Evolutionary conservation across 306 rosid genomes (phyloP), one percentile per base, ranked within the genome.

Genomic region (Senna siamea): DNA sequence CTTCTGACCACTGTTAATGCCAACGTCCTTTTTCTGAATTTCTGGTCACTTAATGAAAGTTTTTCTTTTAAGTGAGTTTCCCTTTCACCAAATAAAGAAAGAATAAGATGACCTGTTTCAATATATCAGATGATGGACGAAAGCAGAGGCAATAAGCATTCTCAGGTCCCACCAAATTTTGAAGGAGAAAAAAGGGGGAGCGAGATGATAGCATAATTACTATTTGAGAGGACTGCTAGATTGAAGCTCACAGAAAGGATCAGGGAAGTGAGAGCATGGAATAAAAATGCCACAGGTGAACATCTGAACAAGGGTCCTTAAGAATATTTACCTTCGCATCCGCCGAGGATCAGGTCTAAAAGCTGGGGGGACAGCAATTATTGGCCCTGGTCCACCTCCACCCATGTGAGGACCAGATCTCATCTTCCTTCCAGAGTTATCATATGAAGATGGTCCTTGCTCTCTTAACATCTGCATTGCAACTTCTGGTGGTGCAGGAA

Each of bases 401-500:
- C 96, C 83, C 54, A 93, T 77, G 66, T 80, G 95, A 53, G 96
- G 86, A 57, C 93, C 97, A 52, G 93, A 74, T 75, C 82, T 81
- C 82, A 90, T 89, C 59, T 80, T 90, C 79, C 92, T 88, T 59
- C 92, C 93, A 72, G 87, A 65, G 46, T 82, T 88, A 81, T 95
- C 99, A 77, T 76, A 94, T 57, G 97, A 81, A 46, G 98, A 79
- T 70, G 98, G 90, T 52, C 98, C 99, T 82, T 95, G 99, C 19
- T 95, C 99, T 73, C 96, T 87, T 68, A 95, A 76, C 97, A 95
- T 92, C 80, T 89, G 96, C 99, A 92, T 95, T 44, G 99, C 99
- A 80, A 95, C 99, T 80, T 95, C 99, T 75, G 99, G 99, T 19
- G 99, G 99, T 76, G 99, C 99, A 80, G 99, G 99, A 72, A 95